These are phyloP conservation scores for Leptodermis oblonga DNA, from an alignment of 257 asterid genomes.

Conservation along the genomic window DNA sequence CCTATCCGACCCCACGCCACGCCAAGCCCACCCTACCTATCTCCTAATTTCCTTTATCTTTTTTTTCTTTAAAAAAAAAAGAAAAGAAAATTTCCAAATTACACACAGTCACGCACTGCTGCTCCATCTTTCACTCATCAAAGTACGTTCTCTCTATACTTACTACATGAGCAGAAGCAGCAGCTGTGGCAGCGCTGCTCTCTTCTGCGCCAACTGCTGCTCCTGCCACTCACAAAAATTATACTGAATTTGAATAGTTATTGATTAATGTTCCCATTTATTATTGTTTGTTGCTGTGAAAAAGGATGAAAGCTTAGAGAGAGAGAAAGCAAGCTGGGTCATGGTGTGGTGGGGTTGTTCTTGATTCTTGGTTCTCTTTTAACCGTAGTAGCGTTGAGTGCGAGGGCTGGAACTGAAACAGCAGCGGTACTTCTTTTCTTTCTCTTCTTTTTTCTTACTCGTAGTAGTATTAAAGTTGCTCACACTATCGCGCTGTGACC, in stretches of 20 bases:
- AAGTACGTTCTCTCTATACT: slow-evolving; percentile 6
- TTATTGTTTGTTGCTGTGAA: too few species aligned
- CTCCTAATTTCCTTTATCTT: not conserved
- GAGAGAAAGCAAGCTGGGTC: slow-evolving; percentile 27
- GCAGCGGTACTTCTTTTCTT: not conserved
- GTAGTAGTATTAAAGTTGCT: not conserved
- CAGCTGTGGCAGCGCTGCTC: slow-evolving; percentile 51
- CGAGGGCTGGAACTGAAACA: slow-evolving; percentile 20
- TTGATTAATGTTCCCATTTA: not conserved
- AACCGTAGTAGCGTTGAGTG: slow-evolving; percentile 13
- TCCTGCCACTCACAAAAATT: slow-evolving; percentile 32
- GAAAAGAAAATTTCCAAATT: not conserved
- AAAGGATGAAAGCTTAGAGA: slow-evolving; percentile 27
- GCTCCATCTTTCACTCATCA: slow-evolving; percentile 22
- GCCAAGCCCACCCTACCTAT: too few species aligned
- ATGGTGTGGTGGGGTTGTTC: not conserved
- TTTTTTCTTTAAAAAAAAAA: slow-evolving; percentile 1
- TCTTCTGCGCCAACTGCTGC: slow-evolving; percentile 49
- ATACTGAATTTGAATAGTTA: not conserved
- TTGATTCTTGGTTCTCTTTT: too few species aligned
- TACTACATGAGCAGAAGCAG: slow-evolving; percentile 30
- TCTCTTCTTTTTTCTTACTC: not conserved
- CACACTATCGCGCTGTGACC: not conserved
- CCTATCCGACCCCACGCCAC: too few species aligned
- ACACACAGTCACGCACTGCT: slow-evolving; percentile 16